Percentiles rank a stretch among this genome's conserved stretches.
Evolutionary conservation across 2,329 filamentous ascomycete species (phyloP).

Genomic region (Pezicula rhizophila): DNA sequence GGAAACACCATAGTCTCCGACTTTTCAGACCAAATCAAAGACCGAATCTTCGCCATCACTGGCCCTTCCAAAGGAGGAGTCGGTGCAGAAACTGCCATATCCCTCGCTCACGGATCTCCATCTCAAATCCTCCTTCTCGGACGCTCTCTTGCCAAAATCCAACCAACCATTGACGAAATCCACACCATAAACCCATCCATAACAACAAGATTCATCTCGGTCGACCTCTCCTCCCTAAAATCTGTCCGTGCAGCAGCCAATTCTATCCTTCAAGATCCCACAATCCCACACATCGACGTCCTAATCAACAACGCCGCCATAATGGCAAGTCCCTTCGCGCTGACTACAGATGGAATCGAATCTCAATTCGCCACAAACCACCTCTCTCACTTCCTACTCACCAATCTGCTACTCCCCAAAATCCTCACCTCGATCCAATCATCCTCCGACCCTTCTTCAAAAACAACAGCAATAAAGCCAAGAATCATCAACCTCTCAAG

Average conservation of each 20-base stretch:
- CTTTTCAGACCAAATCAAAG: conserved; percentile 11
- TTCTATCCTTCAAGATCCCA: conserved; percentile 28
- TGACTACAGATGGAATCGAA: conserved; percentile 31
- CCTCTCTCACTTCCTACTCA: conserved; percentile 18
- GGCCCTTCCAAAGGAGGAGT: conserved; percentile 11
- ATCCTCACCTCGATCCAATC: conserved; percentile 5
- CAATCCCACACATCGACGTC: conserved; percentile 31
- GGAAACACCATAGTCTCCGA: conserved; percentile 8
- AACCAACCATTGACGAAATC: conserved; percentile 14
- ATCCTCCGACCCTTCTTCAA: background rate
- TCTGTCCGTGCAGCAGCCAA: conserved; percentile 32
- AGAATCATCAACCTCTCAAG: conserved; percentile 32
- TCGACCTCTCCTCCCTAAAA: conserved; percentile 32
- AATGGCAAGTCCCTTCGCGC: conserved; percentile 27
- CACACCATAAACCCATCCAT: conserved; percentile 7
- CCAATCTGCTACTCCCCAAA: conserved; percentile 17
- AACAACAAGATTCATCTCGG: background rate
- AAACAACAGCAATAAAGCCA: no score
- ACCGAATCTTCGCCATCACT: conserved; percentile 12
- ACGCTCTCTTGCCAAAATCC: conserved; percentile 14
- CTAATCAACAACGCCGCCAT: conserved; percentile 35
- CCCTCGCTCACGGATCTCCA: conserved; percentile 18
- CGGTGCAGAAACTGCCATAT: conserved; percentile 13
- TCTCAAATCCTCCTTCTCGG: conserved; percentile 12
- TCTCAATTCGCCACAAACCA: conserved; percentile 17